These are phyloP conservation scores for Bruguiera gymnorhiza DNA, from an alignment of 345 rosid species.

Conservation along the genomic window DNA sequence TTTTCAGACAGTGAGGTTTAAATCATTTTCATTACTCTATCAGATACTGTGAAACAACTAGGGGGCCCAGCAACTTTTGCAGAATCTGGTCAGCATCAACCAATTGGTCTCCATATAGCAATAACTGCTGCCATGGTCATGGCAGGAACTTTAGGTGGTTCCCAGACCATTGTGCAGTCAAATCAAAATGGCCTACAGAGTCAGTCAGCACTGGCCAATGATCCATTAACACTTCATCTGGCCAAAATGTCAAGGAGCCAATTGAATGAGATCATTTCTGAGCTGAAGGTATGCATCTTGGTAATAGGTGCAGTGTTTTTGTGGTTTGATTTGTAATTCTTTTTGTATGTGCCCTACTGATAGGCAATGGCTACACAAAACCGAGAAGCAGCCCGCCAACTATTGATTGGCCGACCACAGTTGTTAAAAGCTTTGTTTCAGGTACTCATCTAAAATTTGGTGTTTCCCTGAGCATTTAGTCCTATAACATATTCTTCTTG, in stretches of 20 bases:
- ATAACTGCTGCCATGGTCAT: slow-evolving; percentile 68
- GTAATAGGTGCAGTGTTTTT: no score
- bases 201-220: slow-evolving; percentile 54
- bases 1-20: slow-evolving; percentile 15
- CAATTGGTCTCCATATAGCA: slow-evolving; percentile 83
- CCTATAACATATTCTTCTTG: no score
- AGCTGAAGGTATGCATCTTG: slow-evolving; percentile 56
- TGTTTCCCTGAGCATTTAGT: no score
- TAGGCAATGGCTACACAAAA: slow-evolving; percentile 73
- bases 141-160: slow-evolving; percentile 77
- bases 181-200: slow-evolving; percentile 47
- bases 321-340: no score
- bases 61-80: slow-evolving; percentile 47
- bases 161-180: slow-evolving; percentile 51
- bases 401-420: slow-evolving; percentile 68
- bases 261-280: slow-evolving; percentile 69
- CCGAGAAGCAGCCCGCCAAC: slow-evolving; percentile 69
- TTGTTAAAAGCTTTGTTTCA: slow-evolving; percentile 82
- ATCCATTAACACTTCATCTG: slow-evolving; percentile 81
- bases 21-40: neutral
- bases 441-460: slow-evolving; percentile 38
- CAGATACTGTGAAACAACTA: slow-evolving; percentile 56
- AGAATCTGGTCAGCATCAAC: slow-evolving; percentile 59
- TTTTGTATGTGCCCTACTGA: slow-evolving; percentile 6
- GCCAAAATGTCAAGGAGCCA: slow-evolving; percentile 90